Base-by-base conservation (phyloP, 2,329 filamentous ascomycete genomes). In the Penicillium freii region DNA sequence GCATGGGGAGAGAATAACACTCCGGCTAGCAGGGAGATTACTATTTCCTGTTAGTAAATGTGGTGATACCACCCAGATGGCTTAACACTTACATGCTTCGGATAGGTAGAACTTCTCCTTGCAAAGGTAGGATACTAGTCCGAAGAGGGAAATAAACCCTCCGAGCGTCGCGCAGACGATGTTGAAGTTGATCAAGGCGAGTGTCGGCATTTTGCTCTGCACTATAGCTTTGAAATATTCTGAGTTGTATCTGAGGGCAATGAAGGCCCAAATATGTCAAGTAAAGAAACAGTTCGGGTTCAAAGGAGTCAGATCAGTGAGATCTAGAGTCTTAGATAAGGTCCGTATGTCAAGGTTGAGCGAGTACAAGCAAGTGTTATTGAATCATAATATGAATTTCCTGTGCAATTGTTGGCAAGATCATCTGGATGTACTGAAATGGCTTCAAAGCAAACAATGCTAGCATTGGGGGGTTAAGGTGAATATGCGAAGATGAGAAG, bases 61-160 rank as follows among this genome's bases (percentile, higher is more conserved):
- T n/a, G 33, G 17, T 25, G 29, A 42, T 48, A 23, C 34, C 21
- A 38, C 48, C 11, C 29, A 27, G 25, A 13, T 34, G 17, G 25
- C 29, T 17, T 36, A 31, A n/a, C 27, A 84, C 89, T 72, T 79
- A 93, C 91, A 79, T 52, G 92, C 90, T 82, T 97, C 92, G 1
- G 91, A 96, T 1, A 97, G 82, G 72, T 96, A 96, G 71, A 90
- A 93, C 57, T 86, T 88, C 77, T 96, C 92, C 71, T 97, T 96
- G 70, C 90, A 82, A 19, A 96, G 82, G 70, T 92, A 96, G 0
- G 91, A 96, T 0, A 97, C 91, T 43, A 97, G 78, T 4, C 91
- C 92, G 69, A 96, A 97, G n/a, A 95, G 65, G 0, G 90, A 91
- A 60, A 97, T 87, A 77, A 95, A 97, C 1, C 90, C 92, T 15